Evolutionary conservation across 495 filamentous ascomycete species (phyloP).

Genomic region (Penicillium herquei): DNA sequence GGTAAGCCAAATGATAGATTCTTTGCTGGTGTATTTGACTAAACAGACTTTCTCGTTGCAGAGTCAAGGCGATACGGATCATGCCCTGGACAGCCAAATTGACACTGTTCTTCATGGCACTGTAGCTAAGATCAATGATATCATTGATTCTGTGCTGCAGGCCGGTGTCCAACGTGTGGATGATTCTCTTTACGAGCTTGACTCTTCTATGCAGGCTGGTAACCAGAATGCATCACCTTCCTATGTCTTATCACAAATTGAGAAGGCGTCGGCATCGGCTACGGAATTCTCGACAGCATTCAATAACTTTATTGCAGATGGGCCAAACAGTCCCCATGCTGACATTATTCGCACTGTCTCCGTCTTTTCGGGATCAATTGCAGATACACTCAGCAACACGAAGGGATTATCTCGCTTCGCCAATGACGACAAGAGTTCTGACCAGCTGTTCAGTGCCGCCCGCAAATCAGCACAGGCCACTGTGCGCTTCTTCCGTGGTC

Average conservation of each 20-base stretch:
- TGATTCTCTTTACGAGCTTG: conserved; percentile 93
- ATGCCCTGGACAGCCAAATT: conserved; percentile 84
- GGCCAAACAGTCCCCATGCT: conserved; percentile 85
- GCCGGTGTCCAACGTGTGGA: conserved; percentile 92
- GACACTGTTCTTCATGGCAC: conserved; percentile 82
- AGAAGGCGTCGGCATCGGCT: conserved; percentile 91
- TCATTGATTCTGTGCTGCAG: conserved; percentile 95
- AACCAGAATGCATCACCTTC: conserved; percentile 97
- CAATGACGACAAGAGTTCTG: conserved; percentile 89
- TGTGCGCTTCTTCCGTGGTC: conserved; percentile 91
- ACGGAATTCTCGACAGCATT: conserved; percentile 97
- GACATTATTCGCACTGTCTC: conserved; percentile 92
- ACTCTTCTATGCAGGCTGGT: conserved; percentile 96
- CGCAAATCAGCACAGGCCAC: conserved; percentile 84
- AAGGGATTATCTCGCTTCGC: conserved; percentile 94
- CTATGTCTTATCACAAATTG: conserved; percentile 92
- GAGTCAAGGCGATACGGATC: conserved; percentile 72
- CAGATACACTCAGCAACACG: conserved; percentile 92
- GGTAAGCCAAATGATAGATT: conserved; percentile 25
- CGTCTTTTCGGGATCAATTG: conserved; percentile 82
- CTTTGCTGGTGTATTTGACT: not conserved
- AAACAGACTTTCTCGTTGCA: conserved; percentile 16
- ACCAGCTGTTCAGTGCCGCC: conserved; percentile 75
- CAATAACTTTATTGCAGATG: conserved; percentile 97
- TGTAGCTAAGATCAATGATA: conserved; percentile 90